Percentiles rank a stretch among this genome's conserved stretches.
Evolutionary conservation across 176 grass and related monocot species (phyloP).

Genomic region (Saccharum spontaneum): DNA sequence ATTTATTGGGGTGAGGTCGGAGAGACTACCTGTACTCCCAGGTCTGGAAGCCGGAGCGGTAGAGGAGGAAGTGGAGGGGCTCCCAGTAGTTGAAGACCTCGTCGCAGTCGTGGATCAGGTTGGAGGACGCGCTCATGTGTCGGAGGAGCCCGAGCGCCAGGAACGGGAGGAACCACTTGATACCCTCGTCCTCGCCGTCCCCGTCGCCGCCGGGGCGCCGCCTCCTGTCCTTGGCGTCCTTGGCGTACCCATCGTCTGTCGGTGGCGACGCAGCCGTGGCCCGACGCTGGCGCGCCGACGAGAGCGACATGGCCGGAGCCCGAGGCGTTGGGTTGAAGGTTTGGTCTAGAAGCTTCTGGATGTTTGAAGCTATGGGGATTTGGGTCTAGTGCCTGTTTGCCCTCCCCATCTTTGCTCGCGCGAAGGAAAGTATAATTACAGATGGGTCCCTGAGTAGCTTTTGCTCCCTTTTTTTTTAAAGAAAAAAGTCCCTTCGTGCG

Average conservation of each 20-base stretch:
- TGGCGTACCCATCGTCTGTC: conserved; percentile 58
- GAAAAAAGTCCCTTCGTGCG: background rate
- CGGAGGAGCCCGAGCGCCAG: conserved; percentile 72
- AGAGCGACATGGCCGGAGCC: conserved; percentile 57
- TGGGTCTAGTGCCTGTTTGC: background rate
- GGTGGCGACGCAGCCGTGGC: conserved; percentile 33
- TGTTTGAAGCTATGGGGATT: background rate
- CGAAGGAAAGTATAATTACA: conserved; percentile 7
- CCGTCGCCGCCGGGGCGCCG: conserved; percentile 27
- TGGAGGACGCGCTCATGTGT: conserved; percentile 94
- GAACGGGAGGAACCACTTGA: conserved; percentile 82
- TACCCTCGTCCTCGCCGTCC: conserved; percentile 43
- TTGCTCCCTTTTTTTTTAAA: background rate
- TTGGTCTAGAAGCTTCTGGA: conserved; percentile 38
- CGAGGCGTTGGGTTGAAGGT: background rate
- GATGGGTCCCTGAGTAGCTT: background rate
- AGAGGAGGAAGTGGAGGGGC: conserved; percentile 91
- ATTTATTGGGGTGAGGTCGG: background rate
- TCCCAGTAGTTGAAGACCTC: conserved; percentile 99
- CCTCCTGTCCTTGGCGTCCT: conserved; percentile 68
- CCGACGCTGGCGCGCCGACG: conserved; percentile 70
- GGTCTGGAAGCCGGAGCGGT: conserved; percentile 95
- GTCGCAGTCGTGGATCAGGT: conserved; percentile 99
- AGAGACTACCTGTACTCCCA: conserved; percentile 86
- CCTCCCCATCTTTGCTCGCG: background rate